phyloP scores from a whole-genome alignment of 805 yeast species.

The Candida coquimbonensis region DNA sequence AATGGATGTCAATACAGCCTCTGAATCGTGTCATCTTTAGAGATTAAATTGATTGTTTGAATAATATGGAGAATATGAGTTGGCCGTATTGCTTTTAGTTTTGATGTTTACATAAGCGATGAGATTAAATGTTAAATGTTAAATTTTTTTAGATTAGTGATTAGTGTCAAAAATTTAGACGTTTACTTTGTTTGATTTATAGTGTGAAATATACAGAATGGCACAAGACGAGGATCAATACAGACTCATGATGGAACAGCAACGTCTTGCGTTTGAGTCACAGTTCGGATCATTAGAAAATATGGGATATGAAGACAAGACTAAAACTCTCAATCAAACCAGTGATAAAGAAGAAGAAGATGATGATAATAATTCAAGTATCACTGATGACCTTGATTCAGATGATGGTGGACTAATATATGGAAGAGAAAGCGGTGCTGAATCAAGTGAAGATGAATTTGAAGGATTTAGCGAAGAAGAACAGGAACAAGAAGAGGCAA shows the following conservation, averaged over 20 bases:
- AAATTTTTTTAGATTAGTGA: too few relatives aligned
- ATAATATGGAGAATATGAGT: neutral
- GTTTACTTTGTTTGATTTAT: neutral
- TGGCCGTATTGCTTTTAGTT: neutral
- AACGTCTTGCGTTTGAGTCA: conserved; percentile 49
- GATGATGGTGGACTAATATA: conserved; percentile 4
- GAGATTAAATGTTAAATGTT: neutral
- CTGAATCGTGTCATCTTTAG: conserved; percentile 70
- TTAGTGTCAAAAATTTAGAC: too few relatives aligned
- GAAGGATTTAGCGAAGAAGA: conserved; percentile 14
- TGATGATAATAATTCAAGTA: conserved; percentile 4
- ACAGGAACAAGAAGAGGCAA: conserved; percentile 15
- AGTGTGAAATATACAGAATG: neutral
- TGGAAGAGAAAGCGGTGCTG: conserved; percentile 8
- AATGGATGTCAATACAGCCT: conserved; percentile 94
- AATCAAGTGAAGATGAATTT: conserved; percentile 8
- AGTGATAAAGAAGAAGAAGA: conserved; percentile 11
- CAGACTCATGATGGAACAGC: conserved; percentile 38
- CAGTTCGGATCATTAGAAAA: conserved; percentile 55
- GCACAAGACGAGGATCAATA: conserved; percentile 11
- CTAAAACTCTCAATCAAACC: conserved; percentile 21
- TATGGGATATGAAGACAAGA: conserved; percentile 45
- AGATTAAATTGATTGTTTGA: neutral
- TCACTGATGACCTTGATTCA: conserved; percentile 15
- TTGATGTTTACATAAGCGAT: neutral